Base-by-base conservation (phyloP, 2,329 filamentous ascomycete species). In the Trichoderma endophyticum region DNA sequence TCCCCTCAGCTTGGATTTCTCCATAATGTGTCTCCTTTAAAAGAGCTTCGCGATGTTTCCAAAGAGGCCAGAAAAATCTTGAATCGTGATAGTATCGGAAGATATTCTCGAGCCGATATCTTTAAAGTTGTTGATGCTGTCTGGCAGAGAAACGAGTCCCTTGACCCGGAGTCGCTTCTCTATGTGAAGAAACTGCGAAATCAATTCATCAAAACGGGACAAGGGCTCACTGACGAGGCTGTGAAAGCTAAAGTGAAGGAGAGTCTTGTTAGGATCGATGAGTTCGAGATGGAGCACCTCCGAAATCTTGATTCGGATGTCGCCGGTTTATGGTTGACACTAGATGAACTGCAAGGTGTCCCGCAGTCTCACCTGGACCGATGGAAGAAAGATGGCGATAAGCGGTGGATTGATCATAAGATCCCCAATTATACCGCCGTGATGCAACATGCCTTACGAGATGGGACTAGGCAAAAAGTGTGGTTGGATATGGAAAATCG, bases 401-500 rank as follows among this genome's bases (percentile, higher is more conserved):
- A 68, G 57, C 30, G 56, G 36, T 72, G 64, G 56, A 56, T 73
- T 6, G 66, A 71, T n/a, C 57, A 57, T 6, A 72, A 72, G 36
- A 30, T 70, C 24, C 73, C 69, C 11, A 70, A 72, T 30, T 32
- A 72, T 28, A 62, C 60, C 9, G 66, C 69, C 14, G 66, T 72
- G 36, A 57, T 72, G 51, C 57, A 63, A 11, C 26, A 66, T 36
- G 71, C 73, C 6, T 54, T 32, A 2, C 54, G 59, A 21, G 51
- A 56, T 21, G 70, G 91, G 75, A 89, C 88, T 11, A 86, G 92
- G 67, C 86, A 87, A 77, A 87, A 86, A 78, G 82, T 93, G 36
- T 92, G 92, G 74, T 85, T 93, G 73, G 86, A 85, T 26, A 93
- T 93, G 77, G 92, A 94, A 82, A 94, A 94, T 82, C 93, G 93